A percentile compares a stretch with the other conserved stretches of the same genome.
These are phyloP conservation scores for Annulohypoxylon bovei DNA, from an alignment of 495 filamentous ascomycete genomes.

Conservation along the genomic window DNA sequence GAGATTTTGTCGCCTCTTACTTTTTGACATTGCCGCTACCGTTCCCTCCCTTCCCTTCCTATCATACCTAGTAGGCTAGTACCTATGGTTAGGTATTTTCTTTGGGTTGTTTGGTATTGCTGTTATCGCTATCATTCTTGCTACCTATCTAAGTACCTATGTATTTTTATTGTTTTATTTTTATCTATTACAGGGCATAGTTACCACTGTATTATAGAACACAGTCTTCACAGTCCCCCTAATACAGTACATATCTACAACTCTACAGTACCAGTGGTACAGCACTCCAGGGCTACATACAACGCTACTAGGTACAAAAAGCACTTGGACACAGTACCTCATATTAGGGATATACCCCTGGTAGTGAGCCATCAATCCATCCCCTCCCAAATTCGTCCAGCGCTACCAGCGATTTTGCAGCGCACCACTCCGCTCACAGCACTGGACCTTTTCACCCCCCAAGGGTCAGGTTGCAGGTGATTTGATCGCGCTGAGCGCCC, in stretches of 20 bases:
- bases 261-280: background rate
- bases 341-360: constrained; percentile 1
- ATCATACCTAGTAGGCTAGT: background rate
- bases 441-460: constrained; percentile 22
- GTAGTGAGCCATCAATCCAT: background rate
- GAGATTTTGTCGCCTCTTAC: constrained; percentile 1
- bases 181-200: background rate
- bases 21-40: background rate
- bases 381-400: background rate
- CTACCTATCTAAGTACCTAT: background rate
- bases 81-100: background rate
- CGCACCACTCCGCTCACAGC: background rate
- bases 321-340: background rate
- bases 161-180: background rate
- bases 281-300: background rate
- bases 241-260: constrained; percentile 5
- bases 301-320: background rate
- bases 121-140: constrained; percentile 9
- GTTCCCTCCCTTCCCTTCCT: background rate
- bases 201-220: background rate
- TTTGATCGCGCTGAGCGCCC: background rate
- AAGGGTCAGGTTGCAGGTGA: background rate
- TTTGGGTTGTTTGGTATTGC: background rate
- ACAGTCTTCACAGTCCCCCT: constrained; percentile 11
- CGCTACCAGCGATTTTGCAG: background rate